phyloP scores from a whole-genome alignment of 2,329 filamentous ascomycete species.

The Hypoxylon sp. region DNA sequence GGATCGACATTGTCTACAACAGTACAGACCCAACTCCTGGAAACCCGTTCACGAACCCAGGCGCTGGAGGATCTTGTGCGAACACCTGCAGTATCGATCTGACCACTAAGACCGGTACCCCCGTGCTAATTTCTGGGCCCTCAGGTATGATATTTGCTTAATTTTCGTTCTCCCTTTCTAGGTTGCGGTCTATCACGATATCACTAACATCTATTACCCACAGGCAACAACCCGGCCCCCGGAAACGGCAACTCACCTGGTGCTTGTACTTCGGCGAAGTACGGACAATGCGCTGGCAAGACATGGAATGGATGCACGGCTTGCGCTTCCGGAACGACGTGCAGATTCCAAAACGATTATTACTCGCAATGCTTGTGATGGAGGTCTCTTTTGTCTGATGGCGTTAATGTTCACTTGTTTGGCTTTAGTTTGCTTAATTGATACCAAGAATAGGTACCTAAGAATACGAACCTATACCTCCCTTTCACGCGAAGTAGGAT shows the following conservation, averaged over 20 bases:
- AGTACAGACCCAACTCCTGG: slow-evolving; percentile 50
- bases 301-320: slow-evolving; percentile 48
- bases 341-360: slow-evolving; percentile 51
- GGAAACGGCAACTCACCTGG: slow-evolving; percentile 30
- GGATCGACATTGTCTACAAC: slow-evolving; percentile 65
- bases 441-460: slow-evolving; percentile 12
- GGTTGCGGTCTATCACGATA: not conserved
- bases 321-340: slow-evolving; percentile 46
- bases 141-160: slow-evolving; percentile 19
- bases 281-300: slow-evolving; percentile 50
- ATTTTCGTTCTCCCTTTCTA: not conserved
- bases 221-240: slow-evolving; percentile 25
- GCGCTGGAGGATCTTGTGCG: slow-evolving; percentile 45
- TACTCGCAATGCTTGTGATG: slow-evolving; percentile 50
- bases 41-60: slow-evolving; percentile 36
- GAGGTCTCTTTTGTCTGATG: not conserved
- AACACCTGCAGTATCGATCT: slow-evolving; percentile 58
- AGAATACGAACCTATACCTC: slow-evolving; percentile 2
- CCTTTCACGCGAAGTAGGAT: not conserved
- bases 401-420: slow-evolving; percentile 10
- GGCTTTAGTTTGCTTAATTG: slow-evolving; percentile 9
- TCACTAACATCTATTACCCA: slow-evolving; percentile 6
- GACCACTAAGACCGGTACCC: slow-evolving; percentile 54
- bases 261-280: slow-evolving; percentile 47
- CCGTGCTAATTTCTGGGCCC: slow-evolving; percentile 51